These are phyloP conservation scores for Rhizomucor pusillus DNA, from an alignment of 371 early-diverging fungal genomes.

Conservation along the genomic window DNA sequence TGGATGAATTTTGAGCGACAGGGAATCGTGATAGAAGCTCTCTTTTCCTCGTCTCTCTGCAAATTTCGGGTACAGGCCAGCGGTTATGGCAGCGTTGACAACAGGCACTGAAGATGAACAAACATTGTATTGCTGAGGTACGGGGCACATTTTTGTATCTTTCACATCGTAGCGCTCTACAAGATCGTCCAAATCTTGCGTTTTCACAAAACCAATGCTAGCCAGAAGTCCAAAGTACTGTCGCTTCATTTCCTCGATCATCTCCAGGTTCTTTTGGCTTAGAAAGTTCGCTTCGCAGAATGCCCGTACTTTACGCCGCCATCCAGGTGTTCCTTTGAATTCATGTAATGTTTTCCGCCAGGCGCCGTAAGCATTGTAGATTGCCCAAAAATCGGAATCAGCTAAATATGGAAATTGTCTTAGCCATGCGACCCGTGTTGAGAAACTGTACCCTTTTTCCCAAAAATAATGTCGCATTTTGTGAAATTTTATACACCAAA, in stretches of 20 bases:
- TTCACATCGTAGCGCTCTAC: conserved; percentile 18
- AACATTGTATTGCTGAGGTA: conserved; percentile 46
- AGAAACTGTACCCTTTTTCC: too few relatives aligned
- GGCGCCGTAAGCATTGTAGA: conserved; percentile 68
- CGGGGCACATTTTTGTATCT: conserved; percentile 33
- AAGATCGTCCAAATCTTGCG: conserved; percentile 12
- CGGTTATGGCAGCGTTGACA: conserved; percentile 63
- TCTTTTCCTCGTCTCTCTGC: conserved; percentile 27
- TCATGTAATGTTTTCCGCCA: conserved; percentile 56
- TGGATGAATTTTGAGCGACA: conserved; percentile 55
- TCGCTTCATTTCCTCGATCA: conserved; percentile 79
- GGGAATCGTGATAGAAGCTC: conserved; percentile 16
- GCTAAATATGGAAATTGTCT: conserved; percentile 23
- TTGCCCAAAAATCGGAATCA: conserved; percentile 76
- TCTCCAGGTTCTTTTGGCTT: conserved; percentile 58
- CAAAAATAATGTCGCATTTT: too few relatives aligned
- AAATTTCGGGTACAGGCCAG: conserved; percentile 67
- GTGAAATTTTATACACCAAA: too few relatives aligned
- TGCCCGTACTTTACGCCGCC: conserved; percentile 33
- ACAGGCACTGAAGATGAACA: conserved; percentile 46
- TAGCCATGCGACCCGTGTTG: too few relatives aligned
- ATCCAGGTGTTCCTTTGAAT: conserved; percentile 22
- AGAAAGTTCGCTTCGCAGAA: conserved; percentile 61
- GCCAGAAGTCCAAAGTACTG: conserved; percentile 72
- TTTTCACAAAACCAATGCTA: conserved; percentile 72